phyloP scores from a whole-genome alignment of 768 basidiomycete genomes.

The Heimioporus sp. region DNA sequence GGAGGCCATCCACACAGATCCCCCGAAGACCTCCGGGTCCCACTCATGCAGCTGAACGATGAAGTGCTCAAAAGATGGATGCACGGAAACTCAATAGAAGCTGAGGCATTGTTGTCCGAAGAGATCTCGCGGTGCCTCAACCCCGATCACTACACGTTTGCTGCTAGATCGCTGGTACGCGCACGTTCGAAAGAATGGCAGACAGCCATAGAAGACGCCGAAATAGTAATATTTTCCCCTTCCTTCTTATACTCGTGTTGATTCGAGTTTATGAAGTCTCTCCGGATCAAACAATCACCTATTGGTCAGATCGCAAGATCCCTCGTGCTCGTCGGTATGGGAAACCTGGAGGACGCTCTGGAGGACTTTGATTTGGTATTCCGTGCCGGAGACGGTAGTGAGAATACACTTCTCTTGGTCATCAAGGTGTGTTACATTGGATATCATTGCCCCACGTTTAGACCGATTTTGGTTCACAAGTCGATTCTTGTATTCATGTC shows the following conservation, averaged over 20 bases:
- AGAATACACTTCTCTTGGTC: neutral
- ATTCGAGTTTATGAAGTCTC: neutral
- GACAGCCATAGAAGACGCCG: neutral
- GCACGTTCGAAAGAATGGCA: neutral
- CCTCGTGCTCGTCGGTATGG: neutral
- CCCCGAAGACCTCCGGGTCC: neutral
- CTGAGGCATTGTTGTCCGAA: neutral
- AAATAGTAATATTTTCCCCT: neutral
- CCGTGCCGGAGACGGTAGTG: neutral
- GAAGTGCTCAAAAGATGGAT: neutral
- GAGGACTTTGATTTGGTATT: neutral
- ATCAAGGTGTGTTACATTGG: neutral
- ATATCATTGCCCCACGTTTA: neutral
- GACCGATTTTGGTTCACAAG: neutral
- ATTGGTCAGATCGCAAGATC: slow-evolving; percentile 1
- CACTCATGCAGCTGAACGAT: neutral
- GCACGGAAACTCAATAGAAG: neutral
- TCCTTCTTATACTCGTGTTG: neutral
- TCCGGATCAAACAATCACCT: neutral
- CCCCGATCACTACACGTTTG: neutral
- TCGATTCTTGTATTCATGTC: neutral
- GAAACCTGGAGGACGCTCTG: neutral
- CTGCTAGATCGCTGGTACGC: neutral
- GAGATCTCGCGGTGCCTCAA: neutral
- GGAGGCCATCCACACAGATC: neutral